Conservation (phyloP, 1,284 basidiomycete species). For the Tilletiaria anomala region DNA sequence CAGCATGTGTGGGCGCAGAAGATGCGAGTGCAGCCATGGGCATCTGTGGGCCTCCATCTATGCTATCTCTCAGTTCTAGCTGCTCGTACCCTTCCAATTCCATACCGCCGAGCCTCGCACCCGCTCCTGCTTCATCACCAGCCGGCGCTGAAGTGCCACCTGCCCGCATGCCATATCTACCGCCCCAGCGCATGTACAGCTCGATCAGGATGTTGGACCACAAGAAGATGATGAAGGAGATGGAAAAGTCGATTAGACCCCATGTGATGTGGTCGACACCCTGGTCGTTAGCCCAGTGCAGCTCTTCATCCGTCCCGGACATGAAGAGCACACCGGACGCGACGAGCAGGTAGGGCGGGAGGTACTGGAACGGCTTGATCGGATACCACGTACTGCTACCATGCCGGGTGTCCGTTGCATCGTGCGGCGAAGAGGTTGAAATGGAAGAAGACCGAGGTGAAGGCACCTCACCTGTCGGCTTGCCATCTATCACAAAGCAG, state of each 20-base stretch:
- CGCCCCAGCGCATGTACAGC: not conserved
- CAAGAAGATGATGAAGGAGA: conserved; percentile 25
- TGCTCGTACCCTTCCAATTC: too few relatives aligned
- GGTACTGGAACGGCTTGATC: conserved; percentile 26
- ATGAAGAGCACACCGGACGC: conserved; percentile 33
- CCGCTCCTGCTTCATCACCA: too few relatives aligned
- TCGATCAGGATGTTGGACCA: conserved; percentile 19
- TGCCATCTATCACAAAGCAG: conserved; percentile 53
- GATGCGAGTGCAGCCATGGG: too few relatives aligned
- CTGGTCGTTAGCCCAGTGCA: conserved; percentile 28
- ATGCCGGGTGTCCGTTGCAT: too few relatives aligned
- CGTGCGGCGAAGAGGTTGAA: too few relatives aligned
- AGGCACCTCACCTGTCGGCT: conserved; percentile 17
- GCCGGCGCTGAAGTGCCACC: too few relatives aligned
- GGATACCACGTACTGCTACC: conserved; percentile 11
- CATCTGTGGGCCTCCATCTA: too few relatives aligned
- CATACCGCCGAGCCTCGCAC: too few relatives aligned
- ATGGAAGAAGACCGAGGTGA: conserved; percentile 2
- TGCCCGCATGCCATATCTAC: not conserved
- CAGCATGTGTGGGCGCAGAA: too few relatives aligned
- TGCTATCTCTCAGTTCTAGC: too few relatives aligned
- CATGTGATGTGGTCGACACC: conserved; percentile 35
- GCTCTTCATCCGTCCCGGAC: conserved; percentile 37
- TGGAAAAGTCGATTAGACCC: conserved; percentile 33
- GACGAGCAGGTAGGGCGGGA: conserved; percentile 30